These are phyloP conservation scores for Amphirosellinia nigrospora DNA, from an alignment of 495 filamentous ascomycete species.

Conservation along the genomic window DNA sequence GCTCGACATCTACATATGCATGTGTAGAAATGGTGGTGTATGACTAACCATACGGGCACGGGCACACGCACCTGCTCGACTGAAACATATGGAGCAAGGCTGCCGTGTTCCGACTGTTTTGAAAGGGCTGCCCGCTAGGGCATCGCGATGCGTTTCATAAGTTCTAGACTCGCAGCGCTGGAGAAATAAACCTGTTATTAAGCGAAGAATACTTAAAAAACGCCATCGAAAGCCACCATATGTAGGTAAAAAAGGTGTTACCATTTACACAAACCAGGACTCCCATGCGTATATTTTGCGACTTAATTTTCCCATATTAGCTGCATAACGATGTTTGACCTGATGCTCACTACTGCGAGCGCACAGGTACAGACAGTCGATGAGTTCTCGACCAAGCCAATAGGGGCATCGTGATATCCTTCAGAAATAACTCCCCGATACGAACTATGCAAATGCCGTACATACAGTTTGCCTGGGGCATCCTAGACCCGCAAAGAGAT, in stretches of 20 bases:
- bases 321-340: conserved; percentile 3
- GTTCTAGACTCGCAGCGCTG: conserved; percentile 2
- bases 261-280: neutral
- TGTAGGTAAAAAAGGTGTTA: neutral
- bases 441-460: conserved; percentile 16
- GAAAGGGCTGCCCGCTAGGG: neutral
- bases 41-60: conserved; percentile 5
- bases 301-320: neutral
- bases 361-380: conserved; percentile 6
- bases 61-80: conserved; percentile 11
- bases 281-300: neutral
- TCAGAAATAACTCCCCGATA: conserved; percentile 19
- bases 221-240: neutral
- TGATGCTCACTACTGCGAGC: conserved; percentile 20
- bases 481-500: neutral
- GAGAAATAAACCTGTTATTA: conserved; percentile 12
- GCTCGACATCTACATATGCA: conserved; percentile 19
- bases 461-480: conserved; percentile 1
- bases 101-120: conserved; percentile 13
- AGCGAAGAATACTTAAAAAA: conserved; percentile 2
- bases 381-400: conserved; percentile 15
- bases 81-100: conserved; percentile 14
- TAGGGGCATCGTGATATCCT: neutral
- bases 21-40: neutral
- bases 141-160: conserved; percentile 6